phyloP scores from a whole-genome alignment of 768 basidiomycete species.

The Leucocoprinus birnbaumii region DNA sequence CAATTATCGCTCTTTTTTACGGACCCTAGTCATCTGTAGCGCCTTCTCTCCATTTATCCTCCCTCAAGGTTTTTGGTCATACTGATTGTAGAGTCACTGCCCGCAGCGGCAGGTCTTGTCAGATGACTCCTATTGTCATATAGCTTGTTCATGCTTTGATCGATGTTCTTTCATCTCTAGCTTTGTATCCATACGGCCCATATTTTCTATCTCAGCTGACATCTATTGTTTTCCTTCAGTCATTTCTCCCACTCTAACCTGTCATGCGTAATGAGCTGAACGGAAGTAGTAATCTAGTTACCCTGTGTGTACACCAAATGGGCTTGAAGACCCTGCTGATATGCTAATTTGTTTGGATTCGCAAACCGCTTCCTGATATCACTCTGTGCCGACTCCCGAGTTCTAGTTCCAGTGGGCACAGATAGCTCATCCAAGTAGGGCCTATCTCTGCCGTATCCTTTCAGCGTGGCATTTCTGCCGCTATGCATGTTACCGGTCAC shows the following conservation, averaged over 20 bases:
- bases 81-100: neutral
- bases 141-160: slow-evolving; percentile 15
- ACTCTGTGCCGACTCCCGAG: neutral
- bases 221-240: slow-evolving; percentile 5
- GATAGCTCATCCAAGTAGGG: too few relatives aligned
- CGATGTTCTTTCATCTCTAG: slow-evolving; percentile 17
- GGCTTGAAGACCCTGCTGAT: neutral
- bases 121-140: neutral
- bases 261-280: neutral
- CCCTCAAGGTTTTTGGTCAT: neutral
- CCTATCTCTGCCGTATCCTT: too few relatives aligned
- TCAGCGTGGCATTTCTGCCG: too few relatives aligned
- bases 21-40: neutral
- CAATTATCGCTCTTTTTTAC: neutral
- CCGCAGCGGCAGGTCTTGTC: neutral
- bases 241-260: neutral
- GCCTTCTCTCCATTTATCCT: neutral
- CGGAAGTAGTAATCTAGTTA: neutral
- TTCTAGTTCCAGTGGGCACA: too few relatives aligned
- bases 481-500: too few relatives aligned
- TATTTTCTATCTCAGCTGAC: slow-evolving; percentile 9
- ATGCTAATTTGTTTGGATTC: neutral
- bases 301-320: neutral
- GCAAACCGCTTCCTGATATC: neutral
- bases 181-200: slow-evolving; percentile 17